Conservation (phyloP, 2,329 filamentous ascomycete species). For the Arthrobotrys megalospora region DNA sequence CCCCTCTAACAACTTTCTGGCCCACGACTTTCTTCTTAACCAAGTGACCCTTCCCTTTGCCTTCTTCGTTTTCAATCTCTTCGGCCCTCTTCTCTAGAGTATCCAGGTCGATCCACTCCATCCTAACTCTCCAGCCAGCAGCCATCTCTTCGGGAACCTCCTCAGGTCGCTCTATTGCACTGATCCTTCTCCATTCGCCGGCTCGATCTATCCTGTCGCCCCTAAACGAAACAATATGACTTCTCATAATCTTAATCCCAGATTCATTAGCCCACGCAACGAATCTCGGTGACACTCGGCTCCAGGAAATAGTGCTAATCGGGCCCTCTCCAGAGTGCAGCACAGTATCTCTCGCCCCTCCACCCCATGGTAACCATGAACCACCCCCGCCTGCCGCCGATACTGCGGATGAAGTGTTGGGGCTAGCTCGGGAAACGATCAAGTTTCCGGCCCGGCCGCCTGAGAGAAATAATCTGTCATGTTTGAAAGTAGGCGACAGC, state of each 20-base stretch:
- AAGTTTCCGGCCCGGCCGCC: slow-evolving; percentile 90
- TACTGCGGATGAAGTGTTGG: slow-evolving; percentile 86
- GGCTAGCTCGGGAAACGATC: slow-evolving; percentile 88
- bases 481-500: slow-evolving; percentile 94
- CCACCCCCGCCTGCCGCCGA: slow-evolving; percentile 81
- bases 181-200: slow-evolving; percentile 94
- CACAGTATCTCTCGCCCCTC: slow-evolving; percentile 86
- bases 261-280: slow-evolving; percentile 97
- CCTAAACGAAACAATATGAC: slow-evolving; percentile 71
- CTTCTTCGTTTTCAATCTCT: slow-evolving; percentile 66
- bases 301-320: slow-evolving; percentile 95
- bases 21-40: slow-evolving; percentile 63
- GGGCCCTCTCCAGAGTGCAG: slow-evolving; percentile 92
- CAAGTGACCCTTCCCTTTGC: slow-evolving; percentile 64
- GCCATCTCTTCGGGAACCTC: slow-evolving; percentile 97
- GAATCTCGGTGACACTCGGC: slow-evolving; percentile 84
- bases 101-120: slow-evolving; percentile 92
- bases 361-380: slow-evolving; percentile 76
- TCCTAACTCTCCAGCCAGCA: slow-evolving; percentile 90
- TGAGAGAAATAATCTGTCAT: slow-evolving; percentile 88
- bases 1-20: slow-evolving; percentile 66
- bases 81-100: slow-evolving; percentile 81
- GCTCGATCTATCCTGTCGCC: slow-evolving; percentile 65
- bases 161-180: slow-evolving; percentile 89
- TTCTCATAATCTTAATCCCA: slow-evolving; percentile 97